Base-by-base conservation (phyloP, 2,329 filamentous ascomycete species). In the Fusarium nygamai region DNA sequence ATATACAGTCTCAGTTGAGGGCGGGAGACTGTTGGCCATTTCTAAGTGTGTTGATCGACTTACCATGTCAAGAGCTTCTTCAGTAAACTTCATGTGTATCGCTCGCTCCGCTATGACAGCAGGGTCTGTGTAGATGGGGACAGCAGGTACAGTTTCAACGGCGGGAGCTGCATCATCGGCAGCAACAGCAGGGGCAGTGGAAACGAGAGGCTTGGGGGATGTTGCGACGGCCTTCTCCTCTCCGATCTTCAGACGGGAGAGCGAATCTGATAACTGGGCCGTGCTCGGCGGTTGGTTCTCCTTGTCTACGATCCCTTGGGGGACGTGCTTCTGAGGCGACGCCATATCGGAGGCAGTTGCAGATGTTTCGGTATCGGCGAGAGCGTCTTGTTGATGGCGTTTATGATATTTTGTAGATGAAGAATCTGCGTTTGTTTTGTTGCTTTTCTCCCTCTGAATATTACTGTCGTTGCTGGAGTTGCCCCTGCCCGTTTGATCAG, bases 1-100 rank as follows among this genome's bases (percentile, higher is more conserved):
- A 41, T 14, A 14, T 14, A n/a, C 14, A 47, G 58, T 13, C 34
- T 46, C n/a, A 5, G 33, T 16, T 31, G 17, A 33, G 47, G 57
- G 54, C 29, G 20, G 29, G 29, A 31, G 9, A n/a, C 57, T 34
- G 20, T 17, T 22, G 13, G 16, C 24, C n/a, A 34, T 20, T 20
- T n/a, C 11, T 9, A 56, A 27, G 16, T 13, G 17, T 34, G 14
- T n/a, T 33, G 13, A 17, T 9, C 27, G n/a, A 81, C 86, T 78
- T 85, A 96, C 94, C 94, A 98, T 97, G 76, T 91, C 88, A 76
- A 98, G 88, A 71, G 95, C 95, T 81, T 96, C 92, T 76, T 92
- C 90, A 90, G 97, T 98, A 84, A 95, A 98, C 48, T 80, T 82
- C 75, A 82, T 76, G 65, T 84, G 82, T 69, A 80, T 75, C 29